Percentiles rank a stretch among this genome's conserved stretches.
Conservation (phyloP, 2,329 filamentous ascomycete species). For the Uncinocarpus reesii region DNA sequence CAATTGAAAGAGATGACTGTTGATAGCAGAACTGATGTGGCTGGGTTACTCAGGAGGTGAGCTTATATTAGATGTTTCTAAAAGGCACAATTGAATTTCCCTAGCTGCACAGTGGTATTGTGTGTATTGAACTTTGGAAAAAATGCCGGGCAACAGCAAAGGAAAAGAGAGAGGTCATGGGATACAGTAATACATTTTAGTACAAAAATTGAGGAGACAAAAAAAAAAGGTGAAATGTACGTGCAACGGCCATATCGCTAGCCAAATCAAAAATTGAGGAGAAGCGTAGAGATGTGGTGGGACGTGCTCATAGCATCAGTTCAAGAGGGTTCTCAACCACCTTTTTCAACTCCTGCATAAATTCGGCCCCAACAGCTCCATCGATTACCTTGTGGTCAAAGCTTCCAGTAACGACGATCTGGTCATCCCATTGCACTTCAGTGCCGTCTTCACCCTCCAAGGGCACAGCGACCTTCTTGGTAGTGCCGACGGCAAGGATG, state of each 20-base stretch:
- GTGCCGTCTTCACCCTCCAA: conserved; percentile 75
- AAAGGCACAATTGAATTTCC: neutral
- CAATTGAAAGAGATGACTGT: too few relatives aligned
- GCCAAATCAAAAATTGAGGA: conserved; percentile 13
- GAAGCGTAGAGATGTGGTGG: neutral
- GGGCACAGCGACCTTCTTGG: conserved; percentile 87
- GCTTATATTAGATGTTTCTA: too few relatives aligned
- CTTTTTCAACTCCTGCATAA: conserved; percentile 95
- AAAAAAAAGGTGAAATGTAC: neutral
- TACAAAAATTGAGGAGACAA: conserved; percentile 5
- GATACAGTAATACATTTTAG: conserved; percentile 13
- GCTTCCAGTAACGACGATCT: conserved; percentile 87
- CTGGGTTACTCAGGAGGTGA: too few relatives aligned
- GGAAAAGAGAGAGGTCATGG: conserved; percentile 1
- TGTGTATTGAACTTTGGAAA: neutral
- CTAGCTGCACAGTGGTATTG: conserved; percentile 8
- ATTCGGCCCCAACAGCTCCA: conserved; percentile 90
- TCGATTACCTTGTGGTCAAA: conserved; percentile 99
- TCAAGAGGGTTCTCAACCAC: conserved; percentile 94
- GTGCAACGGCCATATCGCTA: conserved; percentile 6
- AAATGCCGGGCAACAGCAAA: neutral
- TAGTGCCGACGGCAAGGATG: conserved; percentile 90
- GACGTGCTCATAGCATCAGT: conserved; percentile 62
- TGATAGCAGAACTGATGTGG: too few relatives aligned
- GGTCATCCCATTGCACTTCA: conserved; percentile 83